Conservation (phyloP, 2,329 filamentous ascomycete genomes). For the Penicillium sp. region DNA sequence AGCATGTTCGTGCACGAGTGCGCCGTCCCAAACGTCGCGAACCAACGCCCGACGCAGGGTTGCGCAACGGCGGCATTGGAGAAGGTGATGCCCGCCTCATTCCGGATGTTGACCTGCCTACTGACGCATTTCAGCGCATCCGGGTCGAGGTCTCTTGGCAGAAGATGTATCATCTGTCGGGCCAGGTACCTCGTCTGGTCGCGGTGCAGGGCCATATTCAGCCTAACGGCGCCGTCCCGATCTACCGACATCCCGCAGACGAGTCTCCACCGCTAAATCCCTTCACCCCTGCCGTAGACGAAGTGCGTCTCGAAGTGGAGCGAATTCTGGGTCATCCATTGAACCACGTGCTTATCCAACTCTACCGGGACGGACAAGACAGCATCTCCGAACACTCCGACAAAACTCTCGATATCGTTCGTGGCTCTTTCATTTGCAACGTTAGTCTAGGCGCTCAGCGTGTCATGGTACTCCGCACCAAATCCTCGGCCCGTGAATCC, state of each 20-base stretch:
- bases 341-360: slow-evolving; percentile 90
- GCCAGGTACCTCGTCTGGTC: slow-evolving; percentile 86
- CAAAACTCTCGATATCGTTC: slow-evolving; percentile 88
- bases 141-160: slow-evolving; percentile 80
- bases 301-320: slow-evolving; percentile 68
- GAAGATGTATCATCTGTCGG: slow-evolving; percentile 87
- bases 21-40: slow-evolving; percentile 29
- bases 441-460: slow-evolving; percentile 89
- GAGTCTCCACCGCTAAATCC: slow-evolving; percentile 73
- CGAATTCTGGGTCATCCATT: slow-evolving; percentile 71
- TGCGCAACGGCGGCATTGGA: slow-evolving; percentile 52
- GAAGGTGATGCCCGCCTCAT: slow-evolving; percentile 79
- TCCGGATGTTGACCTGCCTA: slow-evolving; percentile 62
- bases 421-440: slow-evolving; percentile 81
- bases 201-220: slow-evolving; percentile 77
- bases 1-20: slow-evolving; percentile 24
- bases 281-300: slow-evolving; percentile 71
- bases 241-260: slow-evolving; percentile 95
- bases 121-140: slow-evolving; percentile 65
- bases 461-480: slow-evolving; percentile 83
- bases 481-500: slow-evolving; percentile 43
- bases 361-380: slow-evolving; percentile 84
- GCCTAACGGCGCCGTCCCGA: slow-evolving; percentile 67
- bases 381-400: slow-evolving; percentile 97
- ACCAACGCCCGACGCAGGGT: slow-evolving; percentile 4